Conservation (phyloP, 139 green algal species). For the Micromonas commoda region DNA sequence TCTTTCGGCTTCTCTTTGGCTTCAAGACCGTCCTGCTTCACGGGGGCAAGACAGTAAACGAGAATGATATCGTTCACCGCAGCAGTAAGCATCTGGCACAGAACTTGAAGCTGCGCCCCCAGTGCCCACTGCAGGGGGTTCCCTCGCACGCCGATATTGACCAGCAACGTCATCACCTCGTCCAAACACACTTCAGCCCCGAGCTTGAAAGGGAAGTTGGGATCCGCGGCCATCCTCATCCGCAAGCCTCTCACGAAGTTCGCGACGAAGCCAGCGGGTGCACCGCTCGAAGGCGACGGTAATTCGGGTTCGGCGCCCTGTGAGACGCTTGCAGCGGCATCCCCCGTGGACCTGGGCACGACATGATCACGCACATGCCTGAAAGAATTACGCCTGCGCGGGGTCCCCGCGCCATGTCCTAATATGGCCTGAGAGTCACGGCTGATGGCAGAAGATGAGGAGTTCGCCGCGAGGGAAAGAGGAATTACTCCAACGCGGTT, state of each 20-base stretch:
- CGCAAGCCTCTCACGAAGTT: constrained; percentile 1
- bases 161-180: constrained; percentile 17
- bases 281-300: too few relatives aligned
- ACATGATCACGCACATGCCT: too few relatives aligned
- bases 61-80: constrained; percentile 25
- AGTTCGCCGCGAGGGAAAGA: too few relatives aligned
- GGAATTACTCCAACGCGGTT: too few relatives aligned
- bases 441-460: too few relatives aligned
- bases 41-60: constrained; percentile 29
- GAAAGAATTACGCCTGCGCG: too few relatives aligned
- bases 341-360: not conserved
- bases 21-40: not conserved
- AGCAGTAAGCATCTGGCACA: constrained; percentile 15
- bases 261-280: not conserved
- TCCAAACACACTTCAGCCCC: constrained; percentile 15
- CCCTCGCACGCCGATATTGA: constrained; percentile 7
- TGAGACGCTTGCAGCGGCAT: not conserved
- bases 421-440: too few relatives aligned
- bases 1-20: not conserved
- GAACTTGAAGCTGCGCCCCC: not conserved
- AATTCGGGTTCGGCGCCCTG: not conserved
- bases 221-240: constrained; percentile 7
- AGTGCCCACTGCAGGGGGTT: not conserved
- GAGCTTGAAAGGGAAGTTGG: constrained; percentile 34
- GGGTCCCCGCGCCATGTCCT: too few relatives aligned